Base-by-base conservation (phyloP, 176 grass and related monocot species). In the Aegilops bicornis region DNA sequence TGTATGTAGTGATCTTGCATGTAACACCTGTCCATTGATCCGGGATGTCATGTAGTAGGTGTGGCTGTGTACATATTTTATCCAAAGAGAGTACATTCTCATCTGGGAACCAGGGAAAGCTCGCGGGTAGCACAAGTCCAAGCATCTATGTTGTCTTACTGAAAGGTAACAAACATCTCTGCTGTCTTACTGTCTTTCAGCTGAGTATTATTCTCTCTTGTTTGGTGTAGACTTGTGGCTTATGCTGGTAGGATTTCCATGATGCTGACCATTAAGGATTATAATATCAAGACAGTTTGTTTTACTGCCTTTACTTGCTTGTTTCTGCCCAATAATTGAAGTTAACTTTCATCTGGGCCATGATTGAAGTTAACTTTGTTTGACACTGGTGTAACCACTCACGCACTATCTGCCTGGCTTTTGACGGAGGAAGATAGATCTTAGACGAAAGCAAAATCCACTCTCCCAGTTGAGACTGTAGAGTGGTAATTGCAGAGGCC, bases 71-170 rank as follows among this genome's bases (percentile, higher is more conserved):
- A 42, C 30, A 39, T 82, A 36, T 72, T 67, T 79, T 77, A 30
- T 56, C 22, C 2, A 10, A 83, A 83, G 45, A 20, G 30, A 35
- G 40, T 37, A 59, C 13, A 69, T 81, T 70, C 52, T 70, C 52
- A 63, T 80, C n/a, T 84, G 64, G 77, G 76, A 78, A 85, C 81
- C 48, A 81, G 59, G 24, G 23, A 31, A 31, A 70, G 22, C 39
- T 64, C 86, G 88, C 89, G 71, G 89, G 86, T 33, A 4, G 45
- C 81, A 84, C 16, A 30, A 69, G 37, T 65, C 89, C 25, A 80
- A 54, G 50, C 50, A 54, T 54, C 16, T 54, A 6, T 54, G 6
- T 17, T 54, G 50, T 54, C 16, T 19, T 54, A 19, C 15, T 54
- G 50, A 54, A 54, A 54, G 50, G 50, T 19, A 54, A 54, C 50